Evolutionary conservation across 257 asterid species (phyloP), one percentile per base, ranked within the genome.

Genomic region (Ilex aquifolium): DNA sequence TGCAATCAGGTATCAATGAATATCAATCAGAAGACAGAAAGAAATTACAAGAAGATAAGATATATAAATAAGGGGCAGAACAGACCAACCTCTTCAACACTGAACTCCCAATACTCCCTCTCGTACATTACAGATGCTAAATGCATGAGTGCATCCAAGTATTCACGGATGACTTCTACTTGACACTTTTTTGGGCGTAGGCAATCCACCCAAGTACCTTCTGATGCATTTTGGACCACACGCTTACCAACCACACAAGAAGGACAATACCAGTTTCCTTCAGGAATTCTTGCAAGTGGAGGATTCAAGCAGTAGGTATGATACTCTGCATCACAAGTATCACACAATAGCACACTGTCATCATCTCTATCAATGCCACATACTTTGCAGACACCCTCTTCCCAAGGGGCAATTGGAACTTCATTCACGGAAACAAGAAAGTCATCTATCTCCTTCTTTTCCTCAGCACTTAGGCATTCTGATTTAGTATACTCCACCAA

Each of bases 271-370:
- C 52, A 59, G 29, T 39, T 59, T 36, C 63, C 63, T 15, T 36
- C 13, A 59, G 50, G 51, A 16, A 59, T 39, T 13, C 51, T 36
- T 3, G 63, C 31, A 16, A 59, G 63, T 11, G 63, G 46, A 40
- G 52, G 63, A 59, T 15, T 39, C 29, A 39, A 59, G 51, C 50
- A 59, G 48, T 40, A 53, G 50, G 52, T 39, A 44, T 59, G 48
- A 59, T 59, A 32, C 51, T 59, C 63, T 40, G 52, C 48, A 59
- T 40, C 63, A 59, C 63, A 59, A 39, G 50, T 44, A 59, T 59
- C 63, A n/a, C 63, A 59, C 63, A 36, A 39, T 15, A 59, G 9
- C 8, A 59, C 51, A 14, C 29, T 15, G 13, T 32, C 30, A 12
- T 9, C 52, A 59, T 59, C 63, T 59, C 15, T 39, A 40, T 59